These are phyloP conservation scores for Gyromitra esculenta DNA, from an alignment of 2,329 filamentous ascomycete species.

Conservation along the genomic window DNA sequence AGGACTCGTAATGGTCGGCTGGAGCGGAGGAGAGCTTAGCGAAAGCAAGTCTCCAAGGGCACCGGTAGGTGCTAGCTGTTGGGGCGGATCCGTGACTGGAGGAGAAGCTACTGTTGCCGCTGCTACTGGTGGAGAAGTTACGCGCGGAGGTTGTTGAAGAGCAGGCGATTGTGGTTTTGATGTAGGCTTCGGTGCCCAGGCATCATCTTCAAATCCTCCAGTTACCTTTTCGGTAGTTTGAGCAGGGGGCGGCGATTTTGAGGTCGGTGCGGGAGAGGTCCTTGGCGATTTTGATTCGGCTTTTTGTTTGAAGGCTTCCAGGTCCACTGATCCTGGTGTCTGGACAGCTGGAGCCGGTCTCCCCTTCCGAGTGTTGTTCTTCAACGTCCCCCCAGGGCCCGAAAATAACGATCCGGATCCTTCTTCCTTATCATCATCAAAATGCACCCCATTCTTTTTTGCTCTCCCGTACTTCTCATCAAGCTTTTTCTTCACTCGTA, in stretches of 20 bases:
- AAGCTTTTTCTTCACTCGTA: slow-evolving; percentile 90
- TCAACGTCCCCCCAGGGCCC: slow-evolving; percentile 86
- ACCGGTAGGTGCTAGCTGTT: slow-evolving; percentile 70
- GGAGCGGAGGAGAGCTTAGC: slow-evolving; percentile 69
- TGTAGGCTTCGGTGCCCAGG: slow-evolving; percentile 92
- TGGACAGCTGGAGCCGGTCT: slow-evolving; percentile 87
- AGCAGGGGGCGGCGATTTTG: slow-evolving; percentile 60
- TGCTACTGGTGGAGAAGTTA: slow-evolving; percentile 61
- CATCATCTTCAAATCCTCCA: slow-evolving; percentile 90
- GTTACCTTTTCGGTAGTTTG: slow-evolving; percentile 65
- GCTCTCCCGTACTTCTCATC: slow-evolving; percentile 81
- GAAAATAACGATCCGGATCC: slow-evolving; percentile 81
- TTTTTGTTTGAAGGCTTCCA: slow-evolving; percentile 80
- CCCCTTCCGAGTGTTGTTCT: slow-evolving; percentile 94
- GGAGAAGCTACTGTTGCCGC: slow-evolving; percentile 60
- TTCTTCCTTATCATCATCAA: slow-evolving; percentile 69
- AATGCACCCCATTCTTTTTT: slow-evolving; percentile 68
- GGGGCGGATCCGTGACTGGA: slow-evolving; percentile 60
- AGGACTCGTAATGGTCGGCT: slow-evolving; percentile 68
- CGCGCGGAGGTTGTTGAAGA: slow-evolving; percentile 60
- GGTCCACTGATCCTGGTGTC: slow-evolving; percentile 84
- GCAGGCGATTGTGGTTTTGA: slow-evolving; percentile 62
- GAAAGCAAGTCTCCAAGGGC: slow-evolving; percentile 73
- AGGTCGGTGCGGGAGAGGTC: slow-evolving; percentile 56
- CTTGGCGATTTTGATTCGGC: slow-evolving; percentile 60